phyloP scores from a whole-genome alignment of 257 asterid species.

The Nicotiana attenuata region DNA sequence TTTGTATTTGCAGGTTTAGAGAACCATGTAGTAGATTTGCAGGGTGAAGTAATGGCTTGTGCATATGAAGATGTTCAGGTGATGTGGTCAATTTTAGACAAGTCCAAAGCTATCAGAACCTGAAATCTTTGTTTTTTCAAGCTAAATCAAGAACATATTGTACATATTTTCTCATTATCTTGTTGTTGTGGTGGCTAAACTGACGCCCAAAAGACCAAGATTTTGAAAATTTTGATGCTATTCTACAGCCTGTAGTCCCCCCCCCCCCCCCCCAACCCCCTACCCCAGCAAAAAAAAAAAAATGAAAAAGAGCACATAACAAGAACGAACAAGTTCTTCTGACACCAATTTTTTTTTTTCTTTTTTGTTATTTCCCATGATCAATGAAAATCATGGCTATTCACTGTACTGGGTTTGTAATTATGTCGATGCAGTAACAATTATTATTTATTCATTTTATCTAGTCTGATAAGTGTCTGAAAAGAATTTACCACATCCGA shows the following conservation, averaged over 20 bases:
- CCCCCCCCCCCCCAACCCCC: not conserved
- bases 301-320: not conserved
- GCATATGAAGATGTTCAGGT: conserved; percentile 80
- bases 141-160: not conserved
- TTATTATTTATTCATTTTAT: not conserved
- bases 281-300: too few species aligned
- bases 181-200: conserved; percentile 6
- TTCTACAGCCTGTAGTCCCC: not conserved
- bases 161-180: conserved; percentile 3
- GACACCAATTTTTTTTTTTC: not conserved
- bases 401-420: not conserved
- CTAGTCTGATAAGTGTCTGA: not conserved
- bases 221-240: conserved; percentile 3
- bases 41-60: conserved; percentile 86
- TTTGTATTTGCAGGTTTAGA: not conserved
- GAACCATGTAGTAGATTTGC: conserved; percentile 42
- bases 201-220: conserved; percentile 7
- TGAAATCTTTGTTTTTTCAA: conserved; percentile 19
- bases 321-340: too few species aligned
- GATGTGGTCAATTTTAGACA: conserved; percentile 89
- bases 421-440: not conserved
- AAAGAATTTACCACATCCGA: too few species aligned
- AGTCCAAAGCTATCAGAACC: conserved; percentile 42
- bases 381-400: not conserved
- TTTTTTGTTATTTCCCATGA: not conserved